These are phyloP conservation scores for Ascochyta koolunga DNA, from an alignment of 2,329 filamentous ascomycete species.

Conservation along the genomic window DNA sequence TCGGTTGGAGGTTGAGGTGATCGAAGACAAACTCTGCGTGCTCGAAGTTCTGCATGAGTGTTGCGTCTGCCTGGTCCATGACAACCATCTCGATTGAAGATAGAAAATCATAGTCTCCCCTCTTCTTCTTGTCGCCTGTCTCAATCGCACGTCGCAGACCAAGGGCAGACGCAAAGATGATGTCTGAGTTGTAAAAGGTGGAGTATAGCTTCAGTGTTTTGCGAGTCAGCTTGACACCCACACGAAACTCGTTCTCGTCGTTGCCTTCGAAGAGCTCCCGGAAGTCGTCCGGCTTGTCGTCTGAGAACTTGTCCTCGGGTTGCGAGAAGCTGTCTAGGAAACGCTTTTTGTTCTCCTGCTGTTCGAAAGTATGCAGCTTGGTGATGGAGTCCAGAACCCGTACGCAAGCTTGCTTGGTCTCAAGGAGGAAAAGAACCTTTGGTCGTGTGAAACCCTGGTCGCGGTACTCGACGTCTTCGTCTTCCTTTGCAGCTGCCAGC, in stretches of 20 bases:
- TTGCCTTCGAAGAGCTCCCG: slow-evolving; percentile 89
- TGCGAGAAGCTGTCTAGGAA: slow-evolving; percentile 84
- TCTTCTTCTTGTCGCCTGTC: slow-evolving; percentile 67
- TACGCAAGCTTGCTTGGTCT: slow-evolving; percentile 85
- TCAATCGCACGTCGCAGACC: slow-evolving; percentile 91
- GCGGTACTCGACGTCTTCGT: slow-evolving; percentile 71
- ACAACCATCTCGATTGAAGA: slow-evolving; percentile 91
- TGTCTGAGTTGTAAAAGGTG: slow-evolving; percentile 94
- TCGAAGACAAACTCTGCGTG: slow-evolving; percentile 91
- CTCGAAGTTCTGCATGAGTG: slow-evolving; percentile 98
- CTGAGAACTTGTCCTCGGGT: slow-evolving; percentile 70
- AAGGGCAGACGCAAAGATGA: slow-evolving; percentile 88
- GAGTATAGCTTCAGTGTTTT: slow-evolving; percentile 96
- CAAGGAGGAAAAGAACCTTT: slow-evolving; percentile 88
- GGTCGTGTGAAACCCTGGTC: slow-evolving; percentile 96
- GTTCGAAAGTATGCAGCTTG: slow-evolving; percentile 77
- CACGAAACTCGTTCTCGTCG: slow-evolving; percentile 94
- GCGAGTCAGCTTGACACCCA: slow-evolving; percentile 95
- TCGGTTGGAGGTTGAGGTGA: slow-evolving; percentile 88
- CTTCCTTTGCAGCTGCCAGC: slow-evolving; percentile 69
- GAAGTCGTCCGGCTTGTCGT: slow-evolving; percentile 84
- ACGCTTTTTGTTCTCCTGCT: slow-evolving; percentile 92
- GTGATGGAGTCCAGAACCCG: slow-evolving; percentile 79
- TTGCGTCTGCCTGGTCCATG: slow-evolving; percentile 88
- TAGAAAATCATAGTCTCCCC: slow-evolving; percentile 83